These are phyloP conservation scores for Paecilomyces sp. DNA, from an alignment of 2,329 filamentous ascomycete genomes.

Conservation along the genomic window DNA sequence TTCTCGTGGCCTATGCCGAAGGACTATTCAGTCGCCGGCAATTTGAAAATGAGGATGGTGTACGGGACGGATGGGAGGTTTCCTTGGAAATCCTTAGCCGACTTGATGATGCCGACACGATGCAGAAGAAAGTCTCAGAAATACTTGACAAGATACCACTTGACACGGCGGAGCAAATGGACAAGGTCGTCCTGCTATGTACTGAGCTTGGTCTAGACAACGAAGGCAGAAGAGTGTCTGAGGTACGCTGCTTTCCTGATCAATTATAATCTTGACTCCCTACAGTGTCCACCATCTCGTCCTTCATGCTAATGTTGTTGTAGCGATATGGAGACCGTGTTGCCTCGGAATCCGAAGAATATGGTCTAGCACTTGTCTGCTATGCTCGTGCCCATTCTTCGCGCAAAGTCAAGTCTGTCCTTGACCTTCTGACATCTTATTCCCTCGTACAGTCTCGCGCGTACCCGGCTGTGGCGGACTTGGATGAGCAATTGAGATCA, in stretches of 20 bases:
- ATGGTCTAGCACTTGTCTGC: constrained; percentile 82
- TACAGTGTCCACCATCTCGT: neutral
- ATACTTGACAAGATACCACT: constrained; percentile 68
- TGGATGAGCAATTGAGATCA: constrained; percentile 64
- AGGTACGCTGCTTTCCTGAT: constrained; percentile 52
- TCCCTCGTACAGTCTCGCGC: constrained; percentile 78
- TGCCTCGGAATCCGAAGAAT: constrained; percentile 64
- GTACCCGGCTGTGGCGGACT: constrained; percentile 62
- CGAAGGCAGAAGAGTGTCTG: constrained; percentile 73
- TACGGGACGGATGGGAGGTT: constrained; percentile 78
- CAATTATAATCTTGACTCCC: neutral
- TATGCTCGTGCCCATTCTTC: constrained; percentile 77
- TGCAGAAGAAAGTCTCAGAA: constrained; percentile 66
- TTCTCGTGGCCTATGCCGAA: constrained; percentile 69
- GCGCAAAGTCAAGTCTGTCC: constrained; percentile 73
- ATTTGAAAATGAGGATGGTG: constrained; percentile 26
- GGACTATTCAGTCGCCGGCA: constrained; percentile 41
- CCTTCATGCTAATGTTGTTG: constrained; percentile 11
- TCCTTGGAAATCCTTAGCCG: constrained; percentile 76
- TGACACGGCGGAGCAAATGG: constrained; percentile 63
- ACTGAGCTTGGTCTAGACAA: constrained; percentile 69
- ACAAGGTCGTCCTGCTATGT: constrained; percentile 74
- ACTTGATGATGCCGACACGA: constrained; percentile 64
- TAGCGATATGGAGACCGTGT: constrained; percentile 79
- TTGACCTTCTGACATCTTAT: constrained; percentile 80